Percentiles rank a stretch among this genome's conserved stretches.
Evolutionary conservation across 495 filamentous ascomycete species (phyloP).

Genomic region (Cercophora scortea): DNA sequence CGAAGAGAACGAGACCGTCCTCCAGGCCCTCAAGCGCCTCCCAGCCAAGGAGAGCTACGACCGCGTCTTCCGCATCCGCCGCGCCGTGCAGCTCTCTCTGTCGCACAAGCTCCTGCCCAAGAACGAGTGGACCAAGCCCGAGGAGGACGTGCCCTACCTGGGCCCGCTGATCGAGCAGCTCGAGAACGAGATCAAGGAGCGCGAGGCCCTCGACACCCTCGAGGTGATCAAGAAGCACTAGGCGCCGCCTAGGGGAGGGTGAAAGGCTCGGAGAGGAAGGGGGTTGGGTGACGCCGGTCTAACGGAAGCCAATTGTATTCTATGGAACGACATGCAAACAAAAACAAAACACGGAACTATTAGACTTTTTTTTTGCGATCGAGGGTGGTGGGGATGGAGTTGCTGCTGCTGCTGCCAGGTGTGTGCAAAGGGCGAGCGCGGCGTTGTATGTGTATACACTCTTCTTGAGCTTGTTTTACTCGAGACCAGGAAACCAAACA

Average conservation of each 20-base stretch:
- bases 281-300: neutral
- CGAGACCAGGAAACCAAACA: neutral
- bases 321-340: neutral
- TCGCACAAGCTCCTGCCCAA: constrained; percentile 75
- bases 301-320: neutral
- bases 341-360: neutral
- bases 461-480: neutral
- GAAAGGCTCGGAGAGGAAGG: neutral
- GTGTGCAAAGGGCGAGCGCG: neutral
- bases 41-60: constrained; percentile 87
- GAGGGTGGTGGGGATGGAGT: neutral
- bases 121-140: constrained; percentile 61
- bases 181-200: constrained; percentile 73
- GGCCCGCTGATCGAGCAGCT: constrained; percentile 19
- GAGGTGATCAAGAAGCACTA: constrained; percentile 51
- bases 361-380: neutral
- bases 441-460: neutral
- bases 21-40: constrained; percentile 82
- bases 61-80: constrained; percentile 90
- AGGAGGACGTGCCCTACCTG: constrained; percentile 32
- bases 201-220: constrained; percentile 75
- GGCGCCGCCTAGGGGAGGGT: neutral
- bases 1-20: constrained; percentile 81
- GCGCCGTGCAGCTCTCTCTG: constrained; percentile 77
- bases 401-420: too few species aligned